Percentiles rank a stretch among this genome's conserved stretches.
Evolutionary conservation across 1,139 yeast species (phyloP).

Genomic region (Suhomyces guaymorum): DNA sequence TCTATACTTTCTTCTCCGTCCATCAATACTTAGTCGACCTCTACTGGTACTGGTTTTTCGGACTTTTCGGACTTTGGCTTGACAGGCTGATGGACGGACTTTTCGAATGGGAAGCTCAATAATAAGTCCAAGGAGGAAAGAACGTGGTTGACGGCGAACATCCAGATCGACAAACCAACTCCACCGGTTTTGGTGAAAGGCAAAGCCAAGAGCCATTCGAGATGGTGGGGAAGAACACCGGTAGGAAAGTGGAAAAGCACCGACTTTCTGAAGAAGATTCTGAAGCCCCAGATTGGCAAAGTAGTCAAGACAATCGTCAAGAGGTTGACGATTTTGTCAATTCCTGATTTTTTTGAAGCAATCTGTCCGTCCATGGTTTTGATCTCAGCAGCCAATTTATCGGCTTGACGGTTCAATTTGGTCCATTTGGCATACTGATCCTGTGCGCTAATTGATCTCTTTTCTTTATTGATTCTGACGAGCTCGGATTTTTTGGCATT

Average conservation of each 20-base stretch:
- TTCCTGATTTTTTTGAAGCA: conserved; percentile 35
- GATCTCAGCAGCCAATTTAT: conserved; percentile 56
- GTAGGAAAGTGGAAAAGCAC: conserved; percentile 64
- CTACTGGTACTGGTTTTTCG: too few relatives aligned
- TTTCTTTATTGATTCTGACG: conserved; percentile 47
- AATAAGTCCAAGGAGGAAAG: conserved; percentile 30
- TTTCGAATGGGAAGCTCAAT: conserved; percentile 31
- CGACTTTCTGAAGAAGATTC: conserved; percentile 57
- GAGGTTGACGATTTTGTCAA: conserved; percentile 34
- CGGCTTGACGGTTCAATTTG: conserved; percentile 73
- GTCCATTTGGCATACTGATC: conserved; percentile 98
- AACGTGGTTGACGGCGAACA: conserved; percentile 40
- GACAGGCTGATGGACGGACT: conserved; percentile 16
- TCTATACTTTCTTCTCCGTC: neutral
- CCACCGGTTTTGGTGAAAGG: conserved; percentile 62
- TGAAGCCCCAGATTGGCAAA: conserved; percentile 50
- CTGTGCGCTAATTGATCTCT: conserved; percentile 74
- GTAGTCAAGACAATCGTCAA: conserved; percentile 34
- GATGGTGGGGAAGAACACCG: conserved; percentile 55
- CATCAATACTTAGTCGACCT: too few relatives aligned
- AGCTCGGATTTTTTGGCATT: conserved; percentile 48
- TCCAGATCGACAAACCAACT: conserved; percentile 55
- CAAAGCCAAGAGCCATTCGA: conserved; percentile 60
- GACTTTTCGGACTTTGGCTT: conserved; percentile 3
- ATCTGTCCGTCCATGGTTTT: conserved; percentile 42